A percentile compares a stretch with the other conserved stretches of the same genome.
These are phyloP conservation scores for Clonostachys byssicola DNA, from an alignment of 2,329 filamentous ascomycete genomes.

Conservation along the genomic window DNA sequence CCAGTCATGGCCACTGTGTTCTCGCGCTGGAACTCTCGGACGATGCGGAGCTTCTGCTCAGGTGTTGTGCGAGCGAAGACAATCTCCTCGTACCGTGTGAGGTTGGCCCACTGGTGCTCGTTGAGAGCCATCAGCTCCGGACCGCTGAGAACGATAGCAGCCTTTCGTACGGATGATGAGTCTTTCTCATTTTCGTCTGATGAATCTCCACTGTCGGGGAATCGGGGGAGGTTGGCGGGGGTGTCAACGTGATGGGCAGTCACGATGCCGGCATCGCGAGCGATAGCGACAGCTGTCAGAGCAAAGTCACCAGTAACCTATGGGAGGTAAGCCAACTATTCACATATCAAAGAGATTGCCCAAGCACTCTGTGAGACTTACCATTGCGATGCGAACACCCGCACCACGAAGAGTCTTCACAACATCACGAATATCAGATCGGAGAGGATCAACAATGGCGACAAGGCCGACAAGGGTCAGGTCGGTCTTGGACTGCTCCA, in stretches of 20 bases:
- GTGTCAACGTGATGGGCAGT: constrained; percentile 50
- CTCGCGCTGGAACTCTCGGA: constrained; percentile 66
- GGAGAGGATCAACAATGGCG: constrained; percentile 74
- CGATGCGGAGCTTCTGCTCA: constrained; percentile 75
- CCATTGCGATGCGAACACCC: constrained; percentile 76
- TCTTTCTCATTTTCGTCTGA: constrained; percentile 5
- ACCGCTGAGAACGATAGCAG: constrained; percentile 59
- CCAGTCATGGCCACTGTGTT: constrained; percentile 79
- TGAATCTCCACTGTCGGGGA: constrained; percentile 9
- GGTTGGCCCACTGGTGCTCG: constrained; percentile 63
- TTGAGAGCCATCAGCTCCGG: constrained; percentile 62
- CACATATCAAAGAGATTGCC: background rate
- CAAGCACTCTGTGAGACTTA: constrained; percentile 17
- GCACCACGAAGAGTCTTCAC: constrained; percentile 64
- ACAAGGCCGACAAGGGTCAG: constrained; percentile 71
- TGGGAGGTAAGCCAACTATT: background rate
- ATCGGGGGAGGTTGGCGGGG: constrained; percentile 43
- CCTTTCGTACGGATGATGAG: background rate
- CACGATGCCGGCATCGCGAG: constrained; percentile 68
- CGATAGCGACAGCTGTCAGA: constrained; percentile 70
- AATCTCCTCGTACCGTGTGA: constrained; percentile 65
- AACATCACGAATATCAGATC: constrained; percentile 65
- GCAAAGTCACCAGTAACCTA: constrained; percentile 73
- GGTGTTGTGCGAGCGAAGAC: constrained; percentile 73
- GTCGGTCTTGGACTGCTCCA: constrained; percentile 46